Conservation (phyloP, 345 rosid species). For the Eucalyptus sp. region DNA sequence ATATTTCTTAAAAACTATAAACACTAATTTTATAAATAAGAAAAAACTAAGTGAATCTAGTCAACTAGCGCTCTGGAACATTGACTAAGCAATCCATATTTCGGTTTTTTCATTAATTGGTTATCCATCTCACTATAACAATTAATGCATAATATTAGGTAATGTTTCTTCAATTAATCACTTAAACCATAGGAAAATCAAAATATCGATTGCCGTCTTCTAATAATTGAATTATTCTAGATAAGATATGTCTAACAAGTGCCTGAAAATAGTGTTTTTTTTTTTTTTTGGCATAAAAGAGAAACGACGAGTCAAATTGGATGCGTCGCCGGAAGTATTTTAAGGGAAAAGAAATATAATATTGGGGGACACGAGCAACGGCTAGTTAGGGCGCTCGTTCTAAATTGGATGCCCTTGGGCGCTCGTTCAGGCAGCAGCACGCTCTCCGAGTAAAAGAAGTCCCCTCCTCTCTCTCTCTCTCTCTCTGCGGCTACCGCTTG, state of each 20-base stretch:
- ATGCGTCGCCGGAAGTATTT: neutral
- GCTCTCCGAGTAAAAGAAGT: neutral
- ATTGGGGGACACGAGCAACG: neutral
- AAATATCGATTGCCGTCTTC: neutral
- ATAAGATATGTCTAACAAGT: neutral
- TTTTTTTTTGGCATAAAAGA: neutral
- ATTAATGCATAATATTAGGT: neutral
- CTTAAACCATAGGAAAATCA: neutral
- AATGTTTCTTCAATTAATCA: neutral
- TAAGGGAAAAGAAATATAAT: neutral
- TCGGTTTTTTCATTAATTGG: neutral
- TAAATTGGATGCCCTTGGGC: neutral
- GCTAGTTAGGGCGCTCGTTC: neutral
- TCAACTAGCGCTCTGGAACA: neutral
- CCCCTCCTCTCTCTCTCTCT: neutral
- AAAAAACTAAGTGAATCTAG: neutral
- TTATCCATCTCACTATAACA: neutral
- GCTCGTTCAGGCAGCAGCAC: neutral
- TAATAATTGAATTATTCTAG: neutral
- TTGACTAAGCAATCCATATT: neutral
- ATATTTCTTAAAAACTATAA: neutral
- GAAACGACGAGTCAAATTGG: neutral
- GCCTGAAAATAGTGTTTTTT: neutral
- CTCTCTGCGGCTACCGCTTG: neutral
- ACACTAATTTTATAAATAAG: neutral